Conservation (phyloP, 1,284 basidiomycete genomes). For the Cryptococcus jaspeensis region DNA sequence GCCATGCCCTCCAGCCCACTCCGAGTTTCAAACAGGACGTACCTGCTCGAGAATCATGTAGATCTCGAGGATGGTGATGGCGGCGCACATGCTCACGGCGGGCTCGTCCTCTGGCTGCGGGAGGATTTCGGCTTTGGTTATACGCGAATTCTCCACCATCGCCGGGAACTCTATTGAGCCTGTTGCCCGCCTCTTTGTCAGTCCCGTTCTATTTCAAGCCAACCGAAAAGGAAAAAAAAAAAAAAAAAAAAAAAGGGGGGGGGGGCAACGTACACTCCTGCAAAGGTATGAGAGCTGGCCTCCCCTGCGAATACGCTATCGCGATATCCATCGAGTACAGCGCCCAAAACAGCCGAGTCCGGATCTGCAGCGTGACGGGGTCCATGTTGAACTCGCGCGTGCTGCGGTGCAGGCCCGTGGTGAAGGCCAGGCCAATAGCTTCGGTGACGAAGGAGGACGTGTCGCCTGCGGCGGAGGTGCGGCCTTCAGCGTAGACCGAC, state of each 20-base stretch:
- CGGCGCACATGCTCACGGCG: slow-evolving; percentile 8
- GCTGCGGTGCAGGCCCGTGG: slow-evolving; percentile 13
- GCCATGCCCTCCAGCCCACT: too few relatives aligned
- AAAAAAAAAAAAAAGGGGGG: too few relatives aligned
- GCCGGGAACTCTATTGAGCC: slow-evolving; percentile 13
- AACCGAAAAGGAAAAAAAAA: too few relatives aligned
- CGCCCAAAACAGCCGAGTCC: slow-evolving; percentile 15
- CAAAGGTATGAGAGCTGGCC: slow-evolving; percentile 12
- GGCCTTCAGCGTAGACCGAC: slow-evolving; percentile 8
- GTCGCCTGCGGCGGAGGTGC: slow-evolving; percentile 6
- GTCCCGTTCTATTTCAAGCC: too few relatives aligned
- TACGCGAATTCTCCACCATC: slow-evolving; percentile 10
- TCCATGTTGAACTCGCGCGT: slow-evolving; percentile 14
- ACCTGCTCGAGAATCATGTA: slow-evolving; percentile 16
- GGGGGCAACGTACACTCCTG: slow-evolving; percentile 5
- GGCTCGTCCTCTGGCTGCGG: slow-evolving; percentile 12
- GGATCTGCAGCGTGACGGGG: slow-evolving; percentile 14
- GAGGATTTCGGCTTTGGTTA: slow-evolving; percentile 13
- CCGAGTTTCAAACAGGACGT: not conserved
- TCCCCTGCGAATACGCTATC: slow-evolving; percentile 15
- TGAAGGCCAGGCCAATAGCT: slow-evolving; percentile 13
- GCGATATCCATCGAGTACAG: slow-evolving; percentile 12
- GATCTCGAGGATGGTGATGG: slow-evolving; percentile 12
- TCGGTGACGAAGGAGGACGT: slow-evolving; percentile 14
- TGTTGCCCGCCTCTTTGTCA: not conserved